phyloP scores from a whole-genome alignment of 1,284 basidiomycete species.

The Trametes polyzona region DNA sequence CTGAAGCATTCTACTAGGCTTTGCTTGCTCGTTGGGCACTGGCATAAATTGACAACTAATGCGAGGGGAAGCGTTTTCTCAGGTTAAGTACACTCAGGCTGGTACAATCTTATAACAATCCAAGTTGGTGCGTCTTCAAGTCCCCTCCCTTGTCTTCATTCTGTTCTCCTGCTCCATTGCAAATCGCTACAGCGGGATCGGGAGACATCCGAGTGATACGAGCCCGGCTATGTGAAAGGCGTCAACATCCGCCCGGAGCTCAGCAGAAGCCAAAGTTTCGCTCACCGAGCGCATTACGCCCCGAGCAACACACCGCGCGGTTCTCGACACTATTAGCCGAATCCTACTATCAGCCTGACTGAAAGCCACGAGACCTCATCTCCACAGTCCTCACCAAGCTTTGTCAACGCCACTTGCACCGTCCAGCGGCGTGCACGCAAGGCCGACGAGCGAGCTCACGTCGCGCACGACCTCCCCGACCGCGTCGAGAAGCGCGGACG shows the following conservation, averaged over 20 bases:
- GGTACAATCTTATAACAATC: not conserved
- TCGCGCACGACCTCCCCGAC: conserved; percentile 10
- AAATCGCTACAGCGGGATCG: not conserved
- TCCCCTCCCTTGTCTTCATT: not conserved
- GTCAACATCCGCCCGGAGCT: not conserved
- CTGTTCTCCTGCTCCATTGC: not conserved
- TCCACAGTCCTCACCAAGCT: not conserved
- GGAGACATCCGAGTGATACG: not conserved
- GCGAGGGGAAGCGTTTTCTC: too few relatives aligned
- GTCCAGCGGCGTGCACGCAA: conserved; percentile 10
- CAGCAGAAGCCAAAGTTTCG: too few relatives aligned
- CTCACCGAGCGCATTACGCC: not conserved
- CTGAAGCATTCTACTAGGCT: too few relatives aligned
- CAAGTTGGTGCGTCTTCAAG: not conserved
- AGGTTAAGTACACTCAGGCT: too few relatives aligned
- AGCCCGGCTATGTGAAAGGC: not conserved
- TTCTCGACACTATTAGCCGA: not conserved
- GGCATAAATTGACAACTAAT: too few relatives aligned
- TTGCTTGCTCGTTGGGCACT: too few relatives aligned
- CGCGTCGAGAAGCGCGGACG: conserved; percentile 6
- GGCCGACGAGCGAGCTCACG: conserved; percentile 7
- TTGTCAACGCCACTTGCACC: not conserved
- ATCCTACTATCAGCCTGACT: not conserved
- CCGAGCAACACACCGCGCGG: not conserved
- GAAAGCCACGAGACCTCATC: not conserved